Conservation (phyloP, 2,329 filamentous ascomycete species). For the Alternaria gaisen region DNA sequence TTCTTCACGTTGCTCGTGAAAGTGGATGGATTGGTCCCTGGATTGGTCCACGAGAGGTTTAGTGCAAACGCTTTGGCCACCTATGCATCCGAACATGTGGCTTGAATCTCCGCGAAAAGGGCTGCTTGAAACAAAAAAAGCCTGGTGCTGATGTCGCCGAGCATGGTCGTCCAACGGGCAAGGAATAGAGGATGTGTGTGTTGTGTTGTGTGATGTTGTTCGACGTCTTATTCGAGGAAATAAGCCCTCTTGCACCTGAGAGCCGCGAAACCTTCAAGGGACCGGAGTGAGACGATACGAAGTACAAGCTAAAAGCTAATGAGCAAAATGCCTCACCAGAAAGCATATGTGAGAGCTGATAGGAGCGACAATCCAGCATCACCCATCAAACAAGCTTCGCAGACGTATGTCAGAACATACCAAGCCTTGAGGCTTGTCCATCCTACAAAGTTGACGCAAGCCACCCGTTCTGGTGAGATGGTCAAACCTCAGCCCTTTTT, state of each 20-base stretch:
- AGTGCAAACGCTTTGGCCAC: neutral
- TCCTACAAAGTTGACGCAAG: neutral
- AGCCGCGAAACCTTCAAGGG: neutral
- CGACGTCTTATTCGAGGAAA: neutral
- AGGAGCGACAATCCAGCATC: neutral
- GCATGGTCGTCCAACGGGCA: neutral
- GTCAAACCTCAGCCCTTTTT: neutral
- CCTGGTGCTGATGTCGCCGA: neutral
- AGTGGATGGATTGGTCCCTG: neutral
- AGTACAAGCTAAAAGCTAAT: neutral
- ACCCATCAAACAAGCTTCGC: slow-evolving; percentile 12
- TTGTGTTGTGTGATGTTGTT: neutral
- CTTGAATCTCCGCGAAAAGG: neutral
- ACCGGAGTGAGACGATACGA: neutral
- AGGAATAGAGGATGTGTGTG: neutral
- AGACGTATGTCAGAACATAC: slow-evolving; percentile 6
- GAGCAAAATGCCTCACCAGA: neutral
- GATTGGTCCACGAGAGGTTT: neutral
- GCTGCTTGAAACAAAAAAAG: neutral
- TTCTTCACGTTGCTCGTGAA: neutral
- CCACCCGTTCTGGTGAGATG: neutral
- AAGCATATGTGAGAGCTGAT: neutral
- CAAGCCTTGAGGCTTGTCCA: slow-evolving; percentile 4
- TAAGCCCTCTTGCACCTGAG: neutral
- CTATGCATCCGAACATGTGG: neutral